Evolutionary conservation across 2,329 filamentous ascomycete genomes (phyloP).

Genomic region (Myriosclerotinia curreyana): DNA sequence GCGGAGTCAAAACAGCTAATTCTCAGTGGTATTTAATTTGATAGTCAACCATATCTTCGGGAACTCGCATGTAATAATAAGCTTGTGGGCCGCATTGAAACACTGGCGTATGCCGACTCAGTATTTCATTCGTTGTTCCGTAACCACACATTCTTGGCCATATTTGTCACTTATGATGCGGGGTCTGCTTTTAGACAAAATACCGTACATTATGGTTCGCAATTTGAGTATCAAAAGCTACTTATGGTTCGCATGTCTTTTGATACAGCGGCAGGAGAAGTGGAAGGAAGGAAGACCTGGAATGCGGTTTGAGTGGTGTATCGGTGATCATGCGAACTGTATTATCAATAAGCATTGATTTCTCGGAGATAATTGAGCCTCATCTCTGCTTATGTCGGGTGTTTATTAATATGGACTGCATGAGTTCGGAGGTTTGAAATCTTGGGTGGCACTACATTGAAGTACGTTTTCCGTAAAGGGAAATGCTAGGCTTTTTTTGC

Average conservation of each 20-base stretch:
- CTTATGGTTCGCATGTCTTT: not conserved
- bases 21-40: too few species aligned
- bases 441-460: not conserved
- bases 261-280: too few species aligned
- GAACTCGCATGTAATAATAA: fast-evolving
- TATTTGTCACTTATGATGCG: not conserved
- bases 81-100: not conserved
- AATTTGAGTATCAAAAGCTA: too few species aligned
- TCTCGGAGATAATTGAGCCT: not conserved
- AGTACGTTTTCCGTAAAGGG: not conserved
- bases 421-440: not conserved
- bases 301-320: not conserved
- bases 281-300: not conserved
- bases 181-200: not conserved
- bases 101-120: not conserved
- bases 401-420: not conserved
- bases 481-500: too few species aligned
- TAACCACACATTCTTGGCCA: not conserved
- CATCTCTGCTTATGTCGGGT: not conserved
- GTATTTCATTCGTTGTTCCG: not conserved
- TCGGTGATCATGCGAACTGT: not conserved
- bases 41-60: not conserved
- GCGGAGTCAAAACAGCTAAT: not conserved
- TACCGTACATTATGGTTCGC: not conserved
- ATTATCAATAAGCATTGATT: not conserved